Base-by-base conservation (phyloP, 345 rosid species). In the Populus deltoides region DNA sequence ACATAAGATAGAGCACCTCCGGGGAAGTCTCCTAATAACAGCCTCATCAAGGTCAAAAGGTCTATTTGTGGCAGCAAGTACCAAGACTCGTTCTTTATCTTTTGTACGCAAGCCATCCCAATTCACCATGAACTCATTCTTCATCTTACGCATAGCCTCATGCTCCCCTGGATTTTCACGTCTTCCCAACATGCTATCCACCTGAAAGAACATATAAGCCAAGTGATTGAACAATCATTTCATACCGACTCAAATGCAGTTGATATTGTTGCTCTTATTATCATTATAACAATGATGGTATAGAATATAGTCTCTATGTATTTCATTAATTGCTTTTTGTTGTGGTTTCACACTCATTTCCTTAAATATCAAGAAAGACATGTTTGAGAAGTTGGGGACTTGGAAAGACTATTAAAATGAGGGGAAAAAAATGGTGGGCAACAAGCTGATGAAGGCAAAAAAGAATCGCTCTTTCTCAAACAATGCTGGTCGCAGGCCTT, bases 91-190 rank as follows among this genome's bases (percentile, higher is more conserved):
- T 83, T 96, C 99, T 85, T 86, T 96, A 80, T 96, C 99, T 83
- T 96, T 96, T 36, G 98, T 96, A 49, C 97, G 91, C 31, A 96
- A 85, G 72, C 99, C 99, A 71, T 96, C 99, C 99, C 99, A 96
- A 75, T 96, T 96, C 59, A 96, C 93, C 98, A 96, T 96, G 73
- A 97, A 97, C 77, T 97, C 99, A 68, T 97, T 97, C 88, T 97
- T 97, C 99, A 97, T 97, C 88, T 97, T 97, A 38, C 99, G 94
- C 97, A 97, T 97, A n/a, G 99, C 98, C 85, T 97, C 99, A 65
- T 97, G 98, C 82, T 97, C 99, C 71, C 99, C 99, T 36, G 98
- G 98, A 87, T 91, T 97, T 85, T 97, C 99, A 66, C 98, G 92
- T 81, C 99, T 92, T 77, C 98, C 98, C 76, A 97, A 83, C 98